A percentile compares a stretch with the other conserved stretches of the same genome.
phyloP scores from a whole-genome alignment of 139 green algal species.

The Coccomyxa sp. region DNA sequence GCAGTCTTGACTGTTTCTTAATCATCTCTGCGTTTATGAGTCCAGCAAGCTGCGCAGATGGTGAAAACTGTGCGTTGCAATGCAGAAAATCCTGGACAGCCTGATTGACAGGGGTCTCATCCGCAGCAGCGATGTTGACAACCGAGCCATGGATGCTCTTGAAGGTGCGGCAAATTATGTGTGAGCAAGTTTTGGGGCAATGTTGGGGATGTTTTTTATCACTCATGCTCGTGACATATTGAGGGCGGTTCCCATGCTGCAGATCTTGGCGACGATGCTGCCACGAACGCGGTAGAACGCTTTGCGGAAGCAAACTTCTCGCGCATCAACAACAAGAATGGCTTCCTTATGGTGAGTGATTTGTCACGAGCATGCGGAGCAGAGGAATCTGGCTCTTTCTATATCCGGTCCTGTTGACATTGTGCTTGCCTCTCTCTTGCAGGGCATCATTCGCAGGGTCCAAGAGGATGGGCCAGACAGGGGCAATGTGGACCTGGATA shows the following conservation, averaged over 20 bases:
- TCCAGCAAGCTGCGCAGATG: neutral
- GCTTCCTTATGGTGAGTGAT: conserved; percentile 20
- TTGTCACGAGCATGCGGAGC: neutral
- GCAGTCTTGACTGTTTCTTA: neutral
- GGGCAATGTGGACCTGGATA: conserved; percentile 35
- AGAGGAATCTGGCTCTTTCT: too few relatives aligned
- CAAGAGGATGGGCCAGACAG: conserved; percentile 41
- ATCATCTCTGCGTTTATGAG: neutral
- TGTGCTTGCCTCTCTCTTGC: neutral
- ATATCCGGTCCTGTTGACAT: neutral
- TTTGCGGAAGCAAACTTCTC: conserved; percentile 41
- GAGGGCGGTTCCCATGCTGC: neutral
- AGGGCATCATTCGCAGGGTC: conserved; percentile 52
- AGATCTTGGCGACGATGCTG: conserved; percentile 34
- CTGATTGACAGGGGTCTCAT: conserved; percentile 39
- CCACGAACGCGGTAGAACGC: conserved; percentile 36
- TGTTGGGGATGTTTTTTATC: neutral
- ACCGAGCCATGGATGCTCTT: conserved; percentile 33
- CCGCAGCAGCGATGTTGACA: conserved; percentile 30
- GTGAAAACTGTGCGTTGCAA: neutral
- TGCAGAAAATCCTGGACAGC: conserved; percentile 37
- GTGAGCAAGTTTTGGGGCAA: neutral
- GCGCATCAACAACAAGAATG: conserved; percentile 36
- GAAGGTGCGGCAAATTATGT: conserved; percentile 16
- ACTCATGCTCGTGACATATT: neutral